Conservation (phyloP, 495 filamentous ascomycete genomes). For the Neurospora terricola region DNA sequence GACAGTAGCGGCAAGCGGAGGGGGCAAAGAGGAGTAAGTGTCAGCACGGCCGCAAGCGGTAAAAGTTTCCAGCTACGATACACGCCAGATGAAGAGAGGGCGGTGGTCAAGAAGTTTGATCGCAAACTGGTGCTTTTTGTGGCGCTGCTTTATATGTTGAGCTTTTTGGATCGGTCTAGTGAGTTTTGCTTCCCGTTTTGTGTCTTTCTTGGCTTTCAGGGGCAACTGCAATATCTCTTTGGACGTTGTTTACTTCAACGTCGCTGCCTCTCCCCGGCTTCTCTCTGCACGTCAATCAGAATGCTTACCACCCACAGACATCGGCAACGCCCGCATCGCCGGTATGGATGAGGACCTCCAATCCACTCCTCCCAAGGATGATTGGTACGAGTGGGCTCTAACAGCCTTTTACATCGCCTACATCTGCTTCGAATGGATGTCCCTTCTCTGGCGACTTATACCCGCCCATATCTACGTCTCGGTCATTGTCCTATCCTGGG, state of each 20-base stretch:
- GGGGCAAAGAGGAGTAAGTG: background rate
- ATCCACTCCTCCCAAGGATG: conserved; percentile 51
- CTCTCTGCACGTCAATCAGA: background rate
- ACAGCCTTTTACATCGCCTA: conserved; percentile 68
- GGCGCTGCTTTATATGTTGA: conserved; percentile 71
- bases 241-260: background rate
- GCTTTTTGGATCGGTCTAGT: conserved; percentile 74
- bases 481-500: conserved; percentile 58
- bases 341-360: conserved; percentile 58
- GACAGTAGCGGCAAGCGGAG: no score
- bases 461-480: conserved; percentile 51
- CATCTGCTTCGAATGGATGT: conserved; percentile 60
- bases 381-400: conserved; percentile 69
- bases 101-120: conserved; percentile 67
- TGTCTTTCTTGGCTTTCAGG: background rate
- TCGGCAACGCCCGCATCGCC: conserved; percentile 70
- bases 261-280: background rate
- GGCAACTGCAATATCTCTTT: background rate
- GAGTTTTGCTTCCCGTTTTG: conserved; percentile 23
- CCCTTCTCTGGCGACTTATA: conserved; percentile 64
- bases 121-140: conserved; percentile 67
- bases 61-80: conserved; percentile 28
- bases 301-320: conserved; percentile 39
- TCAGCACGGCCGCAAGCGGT: background rate
- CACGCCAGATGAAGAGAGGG: conserved; percentile 63